Evolutionary conservation across 768 basidiomycete species (phyloP).

Genomic region (Calocybe indica): DNA sequence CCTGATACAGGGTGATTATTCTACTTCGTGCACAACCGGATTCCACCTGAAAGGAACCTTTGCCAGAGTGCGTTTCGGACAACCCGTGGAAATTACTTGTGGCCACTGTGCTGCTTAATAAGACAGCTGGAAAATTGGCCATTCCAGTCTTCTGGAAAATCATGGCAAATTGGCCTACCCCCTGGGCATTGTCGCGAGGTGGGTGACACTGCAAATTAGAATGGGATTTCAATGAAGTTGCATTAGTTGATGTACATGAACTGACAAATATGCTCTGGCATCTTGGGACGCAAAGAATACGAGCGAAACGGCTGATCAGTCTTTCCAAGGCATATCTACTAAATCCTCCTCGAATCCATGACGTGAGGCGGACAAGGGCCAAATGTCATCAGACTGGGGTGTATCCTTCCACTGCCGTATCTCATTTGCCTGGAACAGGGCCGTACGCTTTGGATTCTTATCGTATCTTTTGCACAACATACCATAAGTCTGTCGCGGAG

Average conservation of each 20-base stretch:
- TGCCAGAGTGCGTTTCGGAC: constrained; percentile 42
- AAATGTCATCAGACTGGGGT: constrained; percentile 8
- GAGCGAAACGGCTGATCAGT: constrained; percentile 48
- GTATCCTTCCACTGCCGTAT: constrained; percentile 45
- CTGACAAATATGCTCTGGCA: constrained; percentile 40
- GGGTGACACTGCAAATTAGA: neutral
- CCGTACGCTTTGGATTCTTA: constrained; percentile 73
- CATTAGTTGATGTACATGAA: constrained; percentile 36
- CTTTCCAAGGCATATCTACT: constrained; percentile 48
- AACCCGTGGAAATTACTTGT: constrained; percentile 70
- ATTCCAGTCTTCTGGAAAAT: constrained; percentile 63
- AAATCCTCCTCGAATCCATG: constrained; percentile 30
- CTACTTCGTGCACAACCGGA: neutral
- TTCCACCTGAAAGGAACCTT: neutral
- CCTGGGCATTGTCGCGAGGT: constrained; percentile 53
- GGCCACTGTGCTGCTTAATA: constrained; percentile 63
- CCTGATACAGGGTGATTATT: constrained; percentile 32
- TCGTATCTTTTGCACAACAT: constrained; percentile 54
- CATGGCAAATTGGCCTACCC: constrained; percentile 51
- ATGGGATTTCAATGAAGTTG: neutral
- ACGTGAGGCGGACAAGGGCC: constrained; percentile 25
- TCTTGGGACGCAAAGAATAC: constrained; percentile 55
- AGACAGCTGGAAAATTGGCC: constrained; percentile 57
- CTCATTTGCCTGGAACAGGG: constrained; percentile 60
- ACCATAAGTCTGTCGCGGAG: constrained; percentile 25